Evolutionary conservation across 805 yeast species (phyloP), one percentile per base, ranked within the genome.

Genomic region (Wickerhamiella domercqiae): DNA sequence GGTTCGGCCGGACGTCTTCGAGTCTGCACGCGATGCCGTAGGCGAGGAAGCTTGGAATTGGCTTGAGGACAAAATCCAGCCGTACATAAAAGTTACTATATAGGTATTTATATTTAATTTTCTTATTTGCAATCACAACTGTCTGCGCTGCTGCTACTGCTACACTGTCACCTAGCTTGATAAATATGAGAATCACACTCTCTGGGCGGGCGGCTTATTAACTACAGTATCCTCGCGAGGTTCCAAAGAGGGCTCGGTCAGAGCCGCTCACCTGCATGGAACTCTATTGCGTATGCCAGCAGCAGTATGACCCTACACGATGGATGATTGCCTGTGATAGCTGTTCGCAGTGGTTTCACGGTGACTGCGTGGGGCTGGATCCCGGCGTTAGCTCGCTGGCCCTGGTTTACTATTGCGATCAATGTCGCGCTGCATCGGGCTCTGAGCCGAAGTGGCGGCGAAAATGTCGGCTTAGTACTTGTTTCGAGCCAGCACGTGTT

Each of bases 1-100:
- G 3, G 44, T 57, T 17, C 51, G 68, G 44, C 40, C 44, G 1
- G 71, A 67, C 41, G 46, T 67, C 17, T 43, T 43, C 9, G 55
- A 45, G 3, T 60, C 57, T 1, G 44, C 55, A 26, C 50, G 49
- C 4, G 54, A 55, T 32, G 63, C 55, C 7, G 51, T 45, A 15
- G 66, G 61, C 3, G 47, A 47, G 15, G 51, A 50, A 31, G 43
- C 59, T 4, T 55, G 66, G 62, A 47, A 54, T 3, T 56, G 52
- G 50, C 51, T 62, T 21, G 40, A 44, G 29, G 30, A 15, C 6
- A 28, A 28, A 13, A n/a, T n/a, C n/a, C n/a, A n/a, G n/a, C n/a
- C n/a, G n/a, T n/a, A n/a, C n/a, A n/a, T n/a, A n/a, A n/a, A n/a
- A n/a, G n/a, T n/a, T n/a, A n/a, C n/a, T 28, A 15, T 6, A 13